Evolutionary conservation across 768 basidiomycete genomes (phyloP).

Genomic region (Boletus tylopilopsis): DNA sequence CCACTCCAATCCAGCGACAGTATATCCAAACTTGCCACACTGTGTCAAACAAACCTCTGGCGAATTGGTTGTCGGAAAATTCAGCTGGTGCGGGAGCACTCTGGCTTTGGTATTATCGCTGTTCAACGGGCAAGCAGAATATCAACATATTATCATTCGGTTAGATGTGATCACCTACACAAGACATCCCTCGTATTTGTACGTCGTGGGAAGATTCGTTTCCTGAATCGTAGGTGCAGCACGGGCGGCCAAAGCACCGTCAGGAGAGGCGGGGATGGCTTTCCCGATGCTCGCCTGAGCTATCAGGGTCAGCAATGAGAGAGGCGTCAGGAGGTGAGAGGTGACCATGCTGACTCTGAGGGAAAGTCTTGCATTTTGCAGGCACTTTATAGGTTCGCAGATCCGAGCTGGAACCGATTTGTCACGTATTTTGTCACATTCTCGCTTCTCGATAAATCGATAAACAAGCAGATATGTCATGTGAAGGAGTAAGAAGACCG

Average conservation of each 20-base stretch:
- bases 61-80: slow-evolving; percentile 58
- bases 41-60: slow-evolving; percentile 61
- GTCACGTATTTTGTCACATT: too few relatives aligned
- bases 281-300: neutral
- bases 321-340: neutral
- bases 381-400: too few relatives aligned
- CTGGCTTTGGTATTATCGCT: slow-evolving; percentile 49
- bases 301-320: neutral
- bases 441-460: too few relatives aligned
- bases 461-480: too few relatives aligned
- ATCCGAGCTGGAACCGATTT: too few relatives aligned
- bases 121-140: neutral
- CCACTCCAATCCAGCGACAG: slow-evolving; percentile 67
- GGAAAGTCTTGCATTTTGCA: too few relatives aligned
- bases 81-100: slow-evolving; percentile 59
- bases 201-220: slow-evolving; percentile 58
- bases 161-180: slow-evolving; percentile 38
- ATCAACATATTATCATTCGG: neutral
- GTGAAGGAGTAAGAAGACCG: too few relatives aligned
- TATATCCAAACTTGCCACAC: slow-evolving; percentile 68
- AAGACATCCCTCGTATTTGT: slow-evolving; percentile 65
- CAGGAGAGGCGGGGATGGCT: too few relatives aligned
- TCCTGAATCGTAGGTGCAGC: slow-evolving; percentile 37
- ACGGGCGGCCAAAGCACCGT: too few relatives aligned
- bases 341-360: neutral